These are phyloP conservation scores for Hemileccinum rubropunctum DNA, from an alignment of 768 basidiomycete genomes.

Conservation along the genomic window DNA sequence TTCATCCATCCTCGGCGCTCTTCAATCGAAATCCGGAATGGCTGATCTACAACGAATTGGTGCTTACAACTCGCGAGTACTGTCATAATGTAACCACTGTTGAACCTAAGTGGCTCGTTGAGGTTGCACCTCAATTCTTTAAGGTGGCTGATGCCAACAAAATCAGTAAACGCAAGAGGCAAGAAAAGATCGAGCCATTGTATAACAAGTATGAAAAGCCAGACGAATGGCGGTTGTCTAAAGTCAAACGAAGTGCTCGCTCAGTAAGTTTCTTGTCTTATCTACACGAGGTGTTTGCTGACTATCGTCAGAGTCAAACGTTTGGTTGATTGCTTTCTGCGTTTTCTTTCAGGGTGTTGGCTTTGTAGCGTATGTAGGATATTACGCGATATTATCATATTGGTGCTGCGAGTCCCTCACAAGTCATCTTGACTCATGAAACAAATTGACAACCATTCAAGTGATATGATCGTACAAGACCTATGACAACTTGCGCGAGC, in stretches of 20 bases:
- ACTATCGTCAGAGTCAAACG: slow-evolving; percentile 69
- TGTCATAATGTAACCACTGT: slow-evolving; percentile 92
- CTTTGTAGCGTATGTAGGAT: slow-evolving; percentile 12
- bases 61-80: slow-evolving; percentile 95
- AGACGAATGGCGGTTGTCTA: slow-evolving; percentile 92
- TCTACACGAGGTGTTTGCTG: slow-evolving; percentile 6
- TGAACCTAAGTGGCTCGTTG: slow-evolving; percentile 98
- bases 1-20: slow-evolving; percentile 94
- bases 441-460: background rate
- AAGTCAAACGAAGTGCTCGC: slow-evolving; percentile 86
- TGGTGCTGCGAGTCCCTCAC: background rate
- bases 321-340: slow-evolving; percentile 56
- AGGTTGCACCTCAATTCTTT: slow-evolving; percentile 98
- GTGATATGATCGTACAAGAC: too few species aligned
- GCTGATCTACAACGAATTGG: slow-evolving; percentile 93
- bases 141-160: slow-evolving; percentile 97
- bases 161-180: slow-evolving; percentile 93
- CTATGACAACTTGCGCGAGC: too few species aligned
- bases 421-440: background rate
- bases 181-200: slow-evolving; percentile 96
- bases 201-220: slow-evolving; percentile 95
- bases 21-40: slow-evolving; percentile 98
- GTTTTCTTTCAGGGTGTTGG: background rate
- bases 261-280: slow-evolving; percentile 48
- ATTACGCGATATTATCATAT: slow-evolving; percentile 5